Percentiles rank a stretch among this genome's conserved stretches.
These are phyloP conservation scores for Pleurotus giganteus DNA, from an alignment of 768 basidiomycete genomes.

Conservation along the genomic window DNA sequence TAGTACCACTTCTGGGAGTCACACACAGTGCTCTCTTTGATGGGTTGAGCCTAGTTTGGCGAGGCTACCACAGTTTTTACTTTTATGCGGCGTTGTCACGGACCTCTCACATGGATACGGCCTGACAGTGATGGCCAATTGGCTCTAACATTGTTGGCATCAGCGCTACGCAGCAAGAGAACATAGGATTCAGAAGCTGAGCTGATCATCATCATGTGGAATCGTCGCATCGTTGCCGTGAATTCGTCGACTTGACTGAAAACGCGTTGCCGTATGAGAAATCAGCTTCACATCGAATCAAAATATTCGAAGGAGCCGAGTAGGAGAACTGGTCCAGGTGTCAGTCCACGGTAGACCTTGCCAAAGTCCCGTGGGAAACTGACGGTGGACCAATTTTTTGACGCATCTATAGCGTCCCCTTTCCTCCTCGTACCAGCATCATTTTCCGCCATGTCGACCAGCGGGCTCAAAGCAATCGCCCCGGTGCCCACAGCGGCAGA, in stretches of 20 bases:
- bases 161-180: too few relatives aligned
- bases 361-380: background rate
- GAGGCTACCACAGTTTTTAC: background rate
- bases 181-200: too few relatives aligned
- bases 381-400: background rate
- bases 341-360: background rate
- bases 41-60: background rate
- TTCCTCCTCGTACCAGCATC: background rate
- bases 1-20: background rate
- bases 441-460: constrained; percentile 60
- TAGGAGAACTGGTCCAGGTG: too few relatives aligned
- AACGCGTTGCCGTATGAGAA: background rate
- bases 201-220: too few relatives aligned
- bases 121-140: background rate
- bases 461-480: constrained; percentile 93
- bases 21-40: background rate
- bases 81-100: background rate
- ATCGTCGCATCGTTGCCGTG: too few relatives aligned
- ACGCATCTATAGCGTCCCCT: constrained; percentile 3
- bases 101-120: background rate
- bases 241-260: too few relatives aligned
- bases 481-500: constrained; percentile 97
- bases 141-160: too few relatives aligned
- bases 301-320: too few relatives aligned
- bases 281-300: too few relatives aligned